phyloP scores from a whole-genome alignment of 2,329 filamentous ascomycete genomes.

The Ophiobolus disseminans region DNA sequence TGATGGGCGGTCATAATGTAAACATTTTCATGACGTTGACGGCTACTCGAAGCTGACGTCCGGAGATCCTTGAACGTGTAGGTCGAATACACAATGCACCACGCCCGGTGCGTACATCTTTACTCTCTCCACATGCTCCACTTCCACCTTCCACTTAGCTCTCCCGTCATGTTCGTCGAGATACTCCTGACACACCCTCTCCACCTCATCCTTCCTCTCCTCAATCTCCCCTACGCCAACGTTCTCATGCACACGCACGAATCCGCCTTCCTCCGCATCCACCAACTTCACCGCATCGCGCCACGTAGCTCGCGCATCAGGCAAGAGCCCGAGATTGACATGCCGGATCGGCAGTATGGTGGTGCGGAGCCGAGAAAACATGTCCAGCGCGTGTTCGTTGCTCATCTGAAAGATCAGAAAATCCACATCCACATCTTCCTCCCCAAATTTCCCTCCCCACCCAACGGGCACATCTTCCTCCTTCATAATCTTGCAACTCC shows the following conservation, averaged over 20 bases:
- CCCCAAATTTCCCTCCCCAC: not conserved
- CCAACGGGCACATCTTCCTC: slow-evolving; percentile 8
- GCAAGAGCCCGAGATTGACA: slow-evolving; percentile 66
- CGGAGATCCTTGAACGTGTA: too few relatives aligned
- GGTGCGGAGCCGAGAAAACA: not conserved
- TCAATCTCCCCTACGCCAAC: slow-evolving; percentile 51
- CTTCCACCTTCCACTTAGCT: slow-evolving; percentile 38
- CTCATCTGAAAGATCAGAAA: slow-evolving; percentile 52
- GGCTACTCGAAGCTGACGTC: too few relatives aligned
- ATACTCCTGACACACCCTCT: slow-evolving; percentile 48
- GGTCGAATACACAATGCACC: slow-evolving; percentile 67
- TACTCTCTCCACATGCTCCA: slow-evolving; percentile 59
- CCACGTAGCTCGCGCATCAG: slow-evolving; percentile 60
- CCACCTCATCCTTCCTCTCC: slow-evolving; percentile 43
- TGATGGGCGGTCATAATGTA: too few relatives aligned
- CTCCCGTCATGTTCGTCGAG: slow-evolving; percentile 33
- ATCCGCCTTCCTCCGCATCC: slow-evolving; percentile 57
- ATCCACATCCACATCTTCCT: slow-evolving; percentile 2
- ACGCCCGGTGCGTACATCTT: slow-evolving; percentile 69
- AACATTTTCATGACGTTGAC: too few relatives aligned
- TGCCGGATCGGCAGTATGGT: slow-evolving; percentile 56
- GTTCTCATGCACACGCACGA: slow-evolving; percentile 69
- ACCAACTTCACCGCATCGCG: slow-evolving; percentile 56
- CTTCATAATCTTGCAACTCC: slow-evolving; percentile 31
- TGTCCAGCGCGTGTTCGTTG: slow-evolving; percentile 44